A percentile compares a stretch with the other conserved stretches of the same genome.
phyloP scores from a whole-genome alignment of 23 red algal genomes.

The Gracilaria domingensis region DNA sequence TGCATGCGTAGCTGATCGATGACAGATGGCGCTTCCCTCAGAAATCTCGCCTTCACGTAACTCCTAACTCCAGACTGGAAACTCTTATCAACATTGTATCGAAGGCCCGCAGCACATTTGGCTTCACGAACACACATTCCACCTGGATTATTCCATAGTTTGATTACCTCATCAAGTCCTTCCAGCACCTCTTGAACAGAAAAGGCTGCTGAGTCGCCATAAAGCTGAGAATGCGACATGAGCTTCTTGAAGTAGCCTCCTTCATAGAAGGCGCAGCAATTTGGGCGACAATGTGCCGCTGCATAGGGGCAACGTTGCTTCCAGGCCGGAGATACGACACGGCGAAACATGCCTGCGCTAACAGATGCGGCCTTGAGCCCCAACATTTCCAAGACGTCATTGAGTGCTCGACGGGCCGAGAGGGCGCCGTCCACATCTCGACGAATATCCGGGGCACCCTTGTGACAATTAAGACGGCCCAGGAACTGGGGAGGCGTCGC shows the following conservation, averaged over 20 bases:
- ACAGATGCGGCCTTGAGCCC: conserved; percentile 28
- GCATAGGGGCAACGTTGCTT: conserved; percentile 50
- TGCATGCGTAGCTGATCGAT: conserved; percentile 15
- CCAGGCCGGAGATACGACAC: conserved; percentile 50
- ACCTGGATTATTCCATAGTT: conserved; percentile 57
- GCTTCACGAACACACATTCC: conserved; percentile 68
- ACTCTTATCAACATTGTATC: conserved; percentile 63
- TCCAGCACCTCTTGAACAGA: conserved; percentile 54
- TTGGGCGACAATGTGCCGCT: background rate
- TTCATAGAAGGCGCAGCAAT: conserved; percentile 60
- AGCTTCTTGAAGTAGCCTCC: conserved; percentile 69
- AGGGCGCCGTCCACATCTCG: conserved; percentile 62
- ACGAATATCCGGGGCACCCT: conserved; percentile 64
- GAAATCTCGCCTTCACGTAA: conserved; percentile 48
- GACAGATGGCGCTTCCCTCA: conserved; percentile 34
- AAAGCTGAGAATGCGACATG: conserved; percentile 54
- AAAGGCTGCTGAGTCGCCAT: conserved; percentile 34
- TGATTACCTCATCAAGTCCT: conserved; percentile 62
- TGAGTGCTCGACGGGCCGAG: conserved; percentile 29
- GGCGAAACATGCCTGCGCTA: conserved; percentile 32
- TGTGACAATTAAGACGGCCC: conserved; percentile 52
- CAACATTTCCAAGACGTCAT: conserved; percentile 31
- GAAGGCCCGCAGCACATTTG: conserved; percentile 57
- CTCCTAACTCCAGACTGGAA: conserved; percentile 65
- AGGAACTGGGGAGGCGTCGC: conserved; percentile 40